Conservation (phyloP, 2,329 filamentous ascomycete genomes). For the Nemania diffusa region DNA sequence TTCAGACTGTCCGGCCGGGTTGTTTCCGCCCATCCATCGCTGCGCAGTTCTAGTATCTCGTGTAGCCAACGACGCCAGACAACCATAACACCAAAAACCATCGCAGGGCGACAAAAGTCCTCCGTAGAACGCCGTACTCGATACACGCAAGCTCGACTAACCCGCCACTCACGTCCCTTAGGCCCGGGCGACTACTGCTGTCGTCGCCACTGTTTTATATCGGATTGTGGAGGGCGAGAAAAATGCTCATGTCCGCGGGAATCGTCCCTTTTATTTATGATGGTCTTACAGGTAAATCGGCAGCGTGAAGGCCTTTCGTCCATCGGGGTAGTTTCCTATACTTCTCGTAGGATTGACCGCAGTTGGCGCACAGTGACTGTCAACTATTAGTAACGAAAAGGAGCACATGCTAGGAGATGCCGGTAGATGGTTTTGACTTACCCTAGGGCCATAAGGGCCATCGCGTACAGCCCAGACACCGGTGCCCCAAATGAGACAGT, state of each 20-base stretch:
- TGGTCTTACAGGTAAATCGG: conserved; percentile 33
- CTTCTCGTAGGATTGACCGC: conserved; percentile 87
- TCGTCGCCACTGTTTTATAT: background rate
- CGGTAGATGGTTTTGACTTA: conserved; percentile 57
- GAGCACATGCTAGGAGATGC: background rate
- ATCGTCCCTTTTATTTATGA: conserved; percentile 20
- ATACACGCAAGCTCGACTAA: conserved; percentile 23
- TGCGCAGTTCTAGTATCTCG: conserved; percentile 13
- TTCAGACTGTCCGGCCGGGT: background rate
- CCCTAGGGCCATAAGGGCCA: conserved; percentile 84
- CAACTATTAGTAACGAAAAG: conserved; percentile 25
- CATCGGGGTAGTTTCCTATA: conserved; percentile 84
- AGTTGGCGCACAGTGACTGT: conserved; percentile 91
- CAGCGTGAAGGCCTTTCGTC: conserved; percentile 74
- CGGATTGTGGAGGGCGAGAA: no score
- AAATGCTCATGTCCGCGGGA: background rate
- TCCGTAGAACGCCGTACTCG: conserved; percentile 27
- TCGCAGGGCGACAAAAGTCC: background rate
- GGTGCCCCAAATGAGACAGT: conserved; percentile 88
- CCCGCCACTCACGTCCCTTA: background rate
- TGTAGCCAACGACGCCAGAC: conserved; percentile 24
- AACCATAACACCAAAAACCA: conserved; percentile 8
- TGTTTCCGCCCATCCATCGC: conserved; percentile 12
- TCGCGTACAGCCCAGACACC: conserved; percentile 96
- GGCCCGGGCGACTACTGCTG: background rate